Base-by-base conservation (phyloP, 1,284 basidiomycete species). In the Pholiota adiposa region DNA sequence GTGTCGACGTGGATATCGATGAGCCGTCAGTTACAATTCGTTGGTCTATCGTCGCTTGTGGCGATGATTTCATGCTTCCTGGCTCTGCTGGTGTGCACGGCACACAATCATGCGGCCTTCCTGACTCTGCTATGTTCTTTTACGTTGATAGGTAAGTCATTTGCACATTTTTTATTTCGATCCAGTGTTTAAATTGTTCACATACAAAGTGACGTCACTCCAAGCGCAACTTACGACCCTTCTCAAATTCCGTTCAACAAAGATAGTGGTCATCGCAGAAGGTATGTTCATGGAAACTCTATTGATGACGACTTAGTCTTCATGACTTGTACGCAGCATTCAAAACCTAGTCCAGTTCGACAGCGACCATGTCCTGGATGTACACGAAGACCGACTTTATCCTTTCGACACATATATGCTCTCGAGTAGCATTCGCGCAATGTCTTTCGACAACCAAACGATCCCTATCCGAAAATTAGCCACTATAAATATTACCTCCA, bases 1-100 rank as follows among this genome's bases (percentile, higher is more conserved):
- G 78, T 54, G 81, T 86, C 9, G 83, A 85, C 61, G 77, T 85
- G 9, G 84, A 86, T 64, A 71, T 85, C 9, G 83, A 85, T 58
- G 84, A 87, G 65, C 84, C 84, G 0, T 76, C 83, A 0, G 67
- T 86, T 48, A 81, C 79, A 4, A 75, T 87, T 36, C 79, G 83
- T 5, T 87, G 84, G 84, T 81, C 82, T 18, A 77, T 86, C 33
- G 63, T 83, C n/a, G 83, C 78, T 4, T 87, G 85, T 65, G 85
- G 85, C 11, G 60, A 72, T 16, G 75, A 66, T 0, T 77, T 75
- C 59, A 69, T 82, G 25, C 77, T 86, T n/a, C 69, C 77, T 16
- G 79, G 78, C 3, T 84, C 84, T n/a, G 71, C 73, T 57, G 83
- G 80, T 16, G 66, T 77, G 8, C 83, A 85, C 65, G 81, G 79